Conservation (phyloP, 2,329 filamentous ascomycete species). For the Fusarium sambucinum region DNA sequence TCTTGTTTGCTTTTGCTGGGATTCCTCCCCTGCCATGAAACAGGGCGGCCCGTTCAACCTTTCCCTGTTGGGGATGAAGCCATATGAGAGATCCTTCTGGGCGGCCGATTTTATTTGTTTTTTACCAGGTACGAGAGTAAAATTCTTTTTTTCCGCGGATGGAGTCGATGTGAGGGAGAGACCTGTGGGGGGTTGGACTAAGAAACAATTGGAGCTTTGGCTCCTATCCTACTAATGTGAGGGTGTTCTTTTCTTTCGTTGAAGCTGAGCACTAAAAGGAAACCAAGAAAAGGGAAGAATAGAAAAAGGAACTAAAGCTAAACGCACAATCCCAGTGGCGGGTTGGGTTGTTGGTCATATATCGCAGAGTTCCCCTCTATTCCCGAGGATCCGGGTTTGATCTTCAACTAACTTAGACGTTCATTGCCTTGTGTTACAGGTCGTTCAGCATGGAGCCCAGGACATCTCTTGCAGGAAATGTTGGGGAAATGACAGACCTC, state of each 20-base stretch:
- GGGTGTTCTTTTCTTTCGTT: neutral
- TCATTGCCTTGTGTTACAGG: conserved; percentile 1
- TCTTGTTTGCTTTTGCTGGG: conserved; percentile 12
- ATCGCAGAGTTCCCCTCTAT: conserved; percentile 16
- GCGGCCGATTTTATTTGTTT: conserved; percentile 17
- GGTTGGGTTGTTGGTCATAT: conserved; percentile 20
- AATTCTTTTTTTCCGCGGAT: neutral
- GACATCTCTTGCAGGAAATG: conserved; percentile 33
- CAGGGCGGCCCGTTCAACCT: conserved; percentile 33
- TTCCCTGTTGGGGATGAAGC: conserved; percentile 24
- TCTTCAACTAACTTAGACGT: conserved; percentile 1
- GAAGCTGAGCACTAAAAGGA: neutral
- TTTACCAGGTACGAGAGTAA: neutral
- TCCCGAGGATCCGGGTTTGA: neutral
- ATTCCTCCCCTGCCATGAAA: conserved; percentile 36
- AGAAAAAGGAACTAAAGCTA: neutral
- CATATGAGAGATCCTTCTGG: conserved; percentile 13
- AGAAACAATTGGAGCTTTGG: conserved; percentile 10
- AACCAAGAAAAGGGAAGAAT: neutral
- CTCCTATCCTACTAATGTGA: neutral
- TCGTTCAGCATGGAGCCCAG: conserved; percentile 30
- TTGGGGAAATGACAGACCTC: conserved; percentile 42
- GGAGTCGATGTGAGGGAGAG: conserved; percentile 15
- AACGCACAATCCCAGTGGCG: conserved; percentile 5
- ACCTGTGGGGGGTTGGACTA: neutral